Evolutionary conservation across 805 yeast species (phyloP), one percentile per base, ranked within the genome.

Genomic region (Teunomyces kruisii): DNA sequence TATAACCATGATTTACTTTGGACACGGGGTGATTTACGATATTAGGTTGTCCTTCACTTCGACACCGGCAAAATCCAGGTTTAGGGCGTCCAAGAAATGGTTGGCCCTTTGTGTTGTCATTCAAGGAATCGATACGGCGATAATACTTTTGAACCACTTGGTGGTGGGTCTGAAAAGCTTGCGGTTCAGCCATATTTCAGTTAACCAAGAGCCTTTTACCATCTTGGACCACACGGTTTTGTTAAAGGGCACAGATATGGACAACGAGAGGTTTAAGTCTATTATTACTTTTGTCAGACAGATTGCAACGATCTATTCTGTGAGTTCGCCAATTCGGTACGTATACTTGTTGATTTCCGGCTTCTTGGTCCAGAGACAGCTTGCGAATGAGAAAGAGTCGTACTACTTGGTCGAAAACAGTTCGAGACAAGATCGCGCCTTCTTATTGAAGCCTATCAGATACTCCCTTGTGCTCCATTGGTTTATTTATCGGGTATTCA

Each of bases 391-490:
- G 10, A 19, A 15, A 6, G 41, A 26, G 9, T 24, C 39, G n/a
- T 6, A 9, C 16, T 43, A 30, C 38, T 30, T 43, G 17, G 31
- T 40, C 35, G 5, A 7, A 9, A 28, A 40, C 19, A 39, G 31
- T 26, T 19, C 14, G 17, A 33, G 40, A 35, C 26, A 39, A 35
- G 47, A 39, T 17, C 32, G 32, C 17, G 14, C 35, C 19, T 12
- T 14, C 24, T 39, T 44, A 39, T 27, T 32, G 17, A 32, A 13
- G 15, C 45, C 45, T 7, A 24, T 43, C 15, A 37, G 26, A 15
- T 37, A 28, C 10, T 44, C 48, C 19, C 13, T 46, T 9, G 19
- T 44, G 17, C n/a, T 39, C 19, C 53, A 49, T 43, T 42, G 46
- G 40, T 15, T 49, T 26, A n/a, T 45, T 2, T 46, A 36, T 40